Conservation (phyloP, 345 rosid species). For the Passiflora organensis region DNA sequence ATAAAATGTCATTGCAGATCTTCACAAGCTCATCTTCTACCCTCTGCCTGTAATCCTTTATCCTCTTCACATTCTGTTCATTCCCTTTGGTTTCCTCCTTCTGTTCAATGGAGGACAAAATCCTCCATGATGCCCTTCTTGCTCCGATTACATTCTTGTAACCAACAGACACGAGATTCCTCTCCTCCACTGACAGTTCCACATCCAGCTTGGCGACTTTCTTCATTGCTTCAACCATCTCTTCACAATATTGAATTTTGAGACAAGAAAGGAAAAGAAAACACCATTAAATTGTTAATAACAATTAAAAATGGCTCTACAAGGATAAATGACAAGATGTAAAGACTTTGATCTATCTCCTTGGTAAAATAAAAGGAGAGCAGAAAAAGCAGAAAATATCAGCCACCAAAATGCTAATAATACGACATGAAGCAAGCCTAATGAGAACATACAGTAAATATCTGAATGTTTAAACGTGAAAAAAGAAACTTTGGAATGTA, state of each 20-base stretch:
- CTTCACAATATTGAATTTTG: constrained; percentile 27
- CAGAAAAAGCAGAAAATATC: too few relatives aligned
- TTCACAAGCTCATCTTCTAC: constrained; percentile 73
- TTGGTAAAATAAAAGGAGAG: too few relatives aligned
- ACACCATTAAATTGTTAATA: too few relatives aligned
- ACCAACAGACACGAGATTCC: constrained; percentile 80
- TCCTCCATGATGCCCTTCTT: constrained; percentile 74
- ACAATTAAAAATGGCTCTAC: too few relatives aligned
- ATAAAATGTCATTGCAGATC: constrained; percentile 66
- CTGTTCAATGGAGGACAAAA: constrained; percentile 74
- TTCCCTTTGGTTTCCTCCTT: constrained; percentile 77
- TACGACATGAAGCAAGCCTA: too few relatives aligned
- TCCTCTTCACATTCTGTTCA: constrained; percentile 63
- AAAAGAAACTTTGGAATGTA: too few relatives aligned
- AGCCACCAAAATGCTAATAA: too few relatives aligned
- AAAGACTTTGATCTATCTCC: too few relatives aligned
- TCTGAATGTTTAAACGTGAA: too few relatives aligned
- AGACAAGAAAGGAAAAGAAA: too few relatives aligned
- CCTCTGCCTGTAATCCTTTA: constrained; percentile 57
- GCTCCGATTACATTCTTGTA: constrained; percentile 87
- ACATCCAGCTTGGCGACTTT: constrained; percentile 61
- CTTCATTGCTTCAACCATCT: constrained; percentile 87
- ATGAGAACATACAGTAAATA: too few relatives aligned
- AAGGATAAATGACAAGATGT: too few relatives aligned
- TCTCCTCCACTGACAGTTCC: constrained; percentile 75